Conservation (phyloP, 2,329 filamentous ascomycete genomes). For the Diplocarpon mali region DNA sequence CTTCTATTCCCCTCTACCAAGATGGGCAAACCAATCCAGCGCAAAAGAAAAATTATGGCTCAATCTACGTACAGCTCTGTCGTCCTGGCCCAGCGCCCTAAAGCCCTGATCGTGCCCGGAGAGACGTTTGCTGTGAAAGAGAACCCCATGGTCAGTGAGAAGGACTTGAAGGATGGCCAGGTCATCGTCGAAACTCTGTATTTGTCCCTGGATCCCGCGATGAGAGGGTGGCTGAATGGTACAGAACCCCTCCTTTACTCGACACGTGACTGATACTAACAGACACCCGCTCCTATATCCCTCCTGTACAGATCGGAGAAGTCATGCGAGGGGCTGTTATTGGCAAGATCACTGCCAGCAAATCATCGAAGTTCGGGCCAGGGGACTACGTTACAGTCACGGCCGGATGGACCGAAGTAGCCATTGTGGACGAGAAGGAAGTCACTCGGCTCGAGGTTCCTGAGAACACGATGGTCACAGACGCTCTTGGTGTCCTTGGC, state of each 20-base stretch:
- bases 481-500: slow-evolving; percentile 51
- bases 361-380: slow-evolving; percentile 39
- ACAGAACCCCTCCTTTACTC: not conserved
- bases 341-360: slow-evolving; percentile 50
- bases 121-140: slow-evolving; percentile 49
- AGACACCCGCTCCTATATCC: slow-evolving; percentile 49
- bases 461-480: slow-evolving; percentile 36
- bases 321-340: slow-evolving; percentile 56
- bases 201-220: slow-evolving; percentile 63
- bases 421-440: slow-evolving; percentile 43
- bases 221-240: slow-evolving; percentile 59
- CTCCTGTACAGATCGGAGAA: slow-evolving; percentile 56
- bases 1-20: not conserved
- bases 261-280: slow-evolving; percentile 6
- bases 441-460: slow-evolving; percentile 34
- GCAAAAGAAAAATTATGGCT: slow-evolving; percentile 23
- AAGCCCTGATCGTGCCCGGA: slow-evolving; percentile 48
- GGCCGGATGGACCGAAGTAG: slow-evolving; percentile 57
- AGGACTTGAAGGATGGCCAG: slow-evolving; percentile 50
- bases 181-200: slow-evolving; percentile 52
- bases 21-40: slow-evolving; percentile 15
- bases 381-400: slow-evolving; percentile 46
- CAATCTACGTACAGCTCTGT: slow-evolving; percentile 30
- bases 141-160: slow-evolving; percentile 33
- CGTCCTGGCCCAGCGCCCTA: slow-evolving; percentile 53